Evolutionary conservation across 495 filamentous ascomycete species (phyloP).

Genomic region (Cryomyces antarcticus): DNA sequence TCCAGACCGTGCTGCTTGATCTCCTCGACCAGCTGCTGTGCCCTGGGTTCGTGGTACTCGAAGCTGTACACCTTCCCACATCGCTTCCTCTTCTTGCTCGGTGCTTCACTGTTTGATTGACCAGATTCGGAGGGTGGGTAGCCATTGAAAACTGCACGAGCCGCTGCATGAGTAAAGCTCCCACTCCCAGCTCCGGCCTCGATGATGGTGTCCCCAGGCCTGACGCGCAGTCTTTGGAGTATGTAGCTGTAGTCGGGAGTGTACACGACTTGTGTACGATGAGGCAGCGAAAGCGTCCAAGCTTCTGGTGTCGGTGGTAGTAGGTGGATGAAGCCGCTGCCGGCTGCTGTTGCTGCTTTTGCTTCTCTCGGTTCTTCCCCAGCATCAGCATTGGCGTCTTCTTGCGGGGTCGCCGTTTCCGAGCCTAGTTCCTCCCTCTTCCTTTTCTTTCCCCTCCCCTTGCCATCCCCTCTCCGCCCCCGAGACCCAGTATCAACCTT

Average conservation of each 20-base stretch:
- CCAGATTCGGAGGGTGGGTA: constrained; percentile 23
- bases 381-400: constrained; percentile 2
- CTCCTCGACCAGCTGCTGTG: constrained; percentile 49
- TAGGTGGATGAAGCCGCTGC: constrained; percentile 75
- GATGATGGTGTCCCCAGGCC: constrained; percentile 63
- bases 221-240: constrained; percentile 62
- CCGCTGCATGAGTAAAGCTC: constrained; percentile 83
- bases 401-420: background rate
- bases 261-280: constrained; percentile 94
- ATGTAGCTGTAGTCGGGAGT: constrained; percentile 95
- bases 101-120: background rate
- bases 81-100: constrained; percentile 15
- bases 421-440: constrained; percentile 28
- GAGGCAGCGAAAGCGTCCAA: constrained; percentile 79
- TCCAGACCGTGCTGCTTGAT: constrained; percentile 53
- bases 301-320: constrained; percentile 80
- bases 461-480: constrained; percentile 27
- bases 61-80: constrained; percentile 74
- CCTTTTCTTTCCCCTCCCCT: constrained; percentile 19
- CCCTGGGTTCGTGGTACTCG: constrained; percentile 73
- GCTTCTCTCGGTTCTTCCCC: constrained; percentile 7
- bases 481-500: constrained; percentile 72
- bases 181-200: constrained; percentile 92
- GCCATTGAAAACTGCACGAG: constrained; percentile 71
- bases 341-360: constrained; percentile 30